A percentile compares a stretch with the other conserved stretches of the same genome.
Evolutionary conservation across 2,329 filamentous ascomycete genomes (phyloP).

Genomic region (Botrytis pseudocinerea): DNA sequence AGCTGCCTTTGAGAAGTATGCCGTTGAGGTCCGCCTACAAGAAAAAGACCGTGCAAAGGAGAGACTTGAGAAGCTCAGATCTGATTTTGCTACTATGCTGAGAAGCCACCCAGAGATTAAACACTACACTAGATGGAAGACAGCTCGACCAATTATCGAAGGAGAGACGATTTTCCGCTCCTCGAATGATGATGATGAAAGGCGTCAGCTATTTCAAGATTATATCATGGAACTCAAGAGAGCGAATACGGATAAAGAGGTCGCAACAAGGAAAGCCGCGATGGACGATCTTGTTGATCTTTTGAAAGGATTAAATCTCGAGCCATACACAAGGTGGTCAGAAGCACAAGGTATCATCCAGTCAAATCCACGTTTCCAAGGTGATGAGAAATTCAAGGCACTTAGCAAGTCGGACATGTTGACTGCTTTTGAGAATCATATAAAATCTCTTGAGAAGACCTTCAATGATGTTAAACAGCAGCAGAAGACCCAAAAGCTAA

Average conservation of each 20-base stretch:
- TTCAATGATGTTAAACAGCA: constrained; percentile 91
- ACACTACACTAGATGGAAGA: constrained; percentile 96
- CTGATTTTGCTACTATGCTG: constrained; percentile 95
- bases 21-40: constrained; percentile 82
- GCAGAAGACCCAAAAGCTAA: constrained; percentile 76
- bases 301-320: constrained; percentile 76
- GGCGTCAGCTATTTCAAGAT: constrained; percentile 88
- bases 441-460: constrained; percentile 84
- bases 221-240: constrained; percentile 86
- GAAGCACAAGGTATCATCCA: constrained; percentile 84
- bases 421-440: constrained; percentile 90
- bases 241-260: constrained; percentile 73
- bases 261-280: constrained; percentile 70
- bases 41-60: constrained; percentile 96
- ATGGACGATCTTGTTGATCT: constrained; percentile 81
- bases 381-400: constrained; percentile 80
- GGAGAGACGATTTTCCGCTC: constrained; percentile 94
- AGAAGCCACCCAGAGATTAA: constrained; percentile 96
- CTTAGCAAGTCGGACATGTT: constrained; percentile 88
- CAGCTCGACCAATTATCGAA: constrained; percentile 88
- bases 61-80: constrained; percentile 83
- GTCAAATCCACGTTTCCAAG: constrained; percentile 72
- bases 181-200: constrained; percentile 82
- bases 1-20: constrained; percentile 92
- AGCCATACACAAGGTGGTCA: constrained; percentile 92